These are phyloP conservation scores for Melastoma candidum DNA, from an alignment of 441 rosid genomes.

Conservation along the genomic window DNA sequence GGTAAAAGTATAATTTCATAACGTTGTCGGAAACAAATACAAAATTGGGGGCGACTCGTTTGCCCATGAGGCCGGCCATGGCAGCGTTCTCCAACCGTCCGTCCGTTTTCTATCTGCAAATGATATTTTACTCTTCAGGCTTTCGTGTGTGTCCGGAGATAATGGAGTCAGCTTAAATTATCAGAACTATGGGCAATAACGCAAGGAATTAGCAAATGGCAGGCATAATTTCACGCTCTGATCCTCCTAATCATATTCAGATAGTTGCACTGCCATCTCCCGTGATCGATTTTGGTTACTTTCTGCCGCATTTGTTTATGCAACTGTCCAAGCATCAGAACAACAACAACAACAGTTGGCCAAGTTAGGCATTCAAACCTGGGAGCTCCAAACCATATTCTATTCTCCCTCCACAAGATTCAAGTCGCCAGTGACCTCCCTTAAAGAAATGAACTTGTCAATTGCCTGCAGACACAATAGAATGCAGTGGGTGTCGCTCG, in stretches of 20 bases:
- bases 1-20: neutral
- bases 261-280: no score
- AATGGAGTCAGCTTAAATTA: neutral
- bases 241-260: no score
- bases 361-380: conserved; percentile 24
- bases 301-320: no score
- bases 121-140: neutral
- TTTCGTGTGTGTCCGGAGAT: neutral
- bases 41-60: conserved; percentile 36
- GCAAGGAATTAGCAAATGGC: no score
- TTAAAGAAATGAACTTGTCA: conserved; percentile 40
- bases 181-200: no score
- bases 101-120: conserved; percentile 65
- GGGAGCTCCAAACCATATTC: conserved; percentile 99
- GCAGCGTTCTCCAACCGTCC: conserved; percentile 94
- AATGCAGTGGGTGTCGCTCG: neutral
- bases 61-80: conserved; percentile 81
- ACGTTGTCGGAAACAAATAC: neutral
- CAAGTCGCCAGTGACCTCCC: conserved; percentile 28
- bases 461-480: conserved; percentile 43
- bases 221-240: no score
- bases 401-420: conserved; percentile 75
- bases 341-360: no score
- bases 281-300: no score
- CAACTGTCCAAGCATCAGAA: no score